Percentiles rank a stretch among this genome's conserved stretches.
phyloP scores from a whole-genome alignment of 2,329 filamentous ascomycete species.

The Colletotrichum sidae region DNA sequence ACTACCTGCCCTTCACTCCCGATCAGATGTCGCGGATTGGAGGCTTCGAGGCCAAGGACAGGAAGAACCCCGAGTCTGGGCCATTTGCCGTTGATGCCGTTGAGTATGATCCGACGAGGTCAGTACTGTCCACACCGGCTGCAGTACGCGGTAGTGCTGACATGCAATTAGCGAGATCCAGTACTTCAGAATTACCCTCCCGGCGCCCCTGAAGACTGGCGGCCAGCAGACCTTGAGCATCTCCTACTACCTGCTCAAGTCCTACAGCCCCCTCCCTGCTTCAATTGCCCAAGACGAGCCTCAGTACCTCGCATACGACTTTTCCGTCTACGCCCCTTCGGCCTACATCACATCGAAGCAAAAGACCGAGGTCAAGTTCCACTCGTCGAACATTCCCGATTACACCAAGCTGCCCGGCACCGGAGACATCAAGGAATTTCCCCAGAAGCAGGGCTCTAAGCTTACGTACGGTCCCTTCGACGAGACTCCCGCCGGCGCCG shows the following conservation, averaged over 20 bases:
- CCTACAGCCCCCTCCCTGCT: constrained; percentile 84
- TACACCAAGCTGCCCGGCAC: constrained; percentile 78
- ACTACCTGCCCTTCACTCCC: constrained; percentile 88
- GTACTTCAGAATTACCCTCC: constrained; percentile 87
- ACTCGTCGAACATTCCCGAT: constrained; percentile 81
- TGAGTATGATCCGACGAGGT: constrained; percentile 72
- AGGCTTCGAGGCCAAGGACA: constrained; percentile 91
- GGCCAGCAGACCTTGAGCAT: constrained; percentile 89
- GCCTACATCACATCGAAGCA: constrained; percentile 90
- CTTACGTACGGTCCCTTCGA: constrained; percentile 92
- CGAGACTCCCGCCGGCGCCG: constrained; percentile 81
- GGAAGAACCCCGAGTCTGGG: constrained; percentile 78
- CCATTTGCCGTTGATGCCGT: constrained; percentile 78
- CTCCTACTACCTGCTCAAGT: constrained; percentile 82
- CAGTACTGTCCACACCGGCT: constrained; percentile 39
- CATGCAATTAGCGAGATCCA: constrained; percentile 70
- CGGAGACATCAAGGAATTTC: constrained; percentile 70
- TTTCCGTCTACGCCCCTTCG: constrained; percentile 86
- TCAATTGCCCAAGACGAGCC: constrained; percentile 85
- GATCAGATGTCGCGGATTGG: constrained; percentile 82
- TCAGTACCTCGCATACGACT: constrained; percentile 88
- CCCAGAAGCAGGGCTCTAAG: constrained; percentile 85
- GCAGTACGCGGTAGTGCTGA: neutral
- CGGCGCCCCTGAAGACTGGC: constrained; percentile 79
- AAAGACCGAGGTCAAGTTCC: constrained; percentile 96